Evolutionary conservation across 2,329 filamentous ascomycete species (phyloP).

Genomic region (Shiraia sp.): DNA sequence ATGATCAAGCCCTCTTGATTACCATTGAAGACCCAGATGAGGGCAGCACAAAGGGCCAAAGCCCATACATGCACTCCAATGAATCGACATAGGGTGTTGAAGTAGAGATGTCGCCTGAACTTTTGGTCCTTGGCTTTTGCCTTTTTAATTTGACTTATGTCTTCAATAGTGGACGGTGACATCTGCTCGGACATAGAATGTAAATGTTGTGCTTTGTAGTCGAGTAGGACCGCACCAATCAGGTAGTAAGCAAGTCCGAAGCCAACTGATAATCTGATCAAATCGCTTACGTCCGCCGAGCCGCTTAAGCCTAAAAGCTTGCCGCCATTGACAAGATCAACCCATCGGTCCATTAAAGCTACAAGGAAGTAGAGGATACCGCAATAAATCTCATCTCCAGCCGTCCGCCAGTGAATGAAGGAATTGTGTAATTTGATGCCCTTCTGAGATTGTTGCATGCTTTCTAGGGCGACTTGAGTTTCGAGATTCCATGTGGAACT

Average conservation of each 20-base stretch:
- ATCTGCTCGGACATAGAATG: constrained; percentile 51
- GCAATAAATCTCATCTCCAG: constrained; percentile 58
- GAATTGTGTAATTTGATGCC: constrained; percentile 60
- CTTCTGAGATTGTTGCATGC: constrained; percentile 57
- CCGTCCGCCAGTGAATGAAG: constrained; percentile 63
- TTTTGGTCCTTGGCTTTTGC: constrained; percentile 52
- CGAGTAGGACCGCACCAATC: constrained; percentile 60
- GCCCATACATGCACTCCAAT: constrained; percentile 58
- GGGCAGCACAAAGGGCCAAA: constrained; percentile 52
- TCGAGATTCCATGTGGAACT: constrained; percentile 64
- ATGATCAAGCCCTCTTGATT: constrained; percentile 50
- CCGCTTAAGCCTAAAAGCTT: constrained; percentile 46
- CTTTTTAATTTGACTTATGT: constrained; percentile 48
- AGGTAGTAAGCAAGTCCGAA: constrained; percentile 63
- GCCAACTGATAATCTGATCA: constrained; percentile 54
- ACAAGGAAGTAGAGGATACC: constrained; percentile 59
- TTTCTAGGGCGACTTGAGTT: constrained; percentile 58
- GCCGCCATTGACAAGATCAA: constrained; percentile 53
- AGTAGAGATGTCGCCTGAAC: constrained; percentile 55
- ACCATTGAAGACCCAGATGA: constrained; percentile 58
- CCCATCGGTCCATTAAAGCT: constrained; percentile 61
- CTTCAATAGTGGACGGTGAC: constrained; percentile 47
- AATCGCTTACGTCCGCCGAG: constrained; percentile 32
- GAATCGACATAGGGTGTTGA: constrained; percentile 55
- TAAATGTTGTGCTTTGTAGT: constrained; percentile 58